Base-by-base conservation (phyloP, 2,329 filamentous ascomycete species). In the Emergomyces pasteurianus region DNA sequence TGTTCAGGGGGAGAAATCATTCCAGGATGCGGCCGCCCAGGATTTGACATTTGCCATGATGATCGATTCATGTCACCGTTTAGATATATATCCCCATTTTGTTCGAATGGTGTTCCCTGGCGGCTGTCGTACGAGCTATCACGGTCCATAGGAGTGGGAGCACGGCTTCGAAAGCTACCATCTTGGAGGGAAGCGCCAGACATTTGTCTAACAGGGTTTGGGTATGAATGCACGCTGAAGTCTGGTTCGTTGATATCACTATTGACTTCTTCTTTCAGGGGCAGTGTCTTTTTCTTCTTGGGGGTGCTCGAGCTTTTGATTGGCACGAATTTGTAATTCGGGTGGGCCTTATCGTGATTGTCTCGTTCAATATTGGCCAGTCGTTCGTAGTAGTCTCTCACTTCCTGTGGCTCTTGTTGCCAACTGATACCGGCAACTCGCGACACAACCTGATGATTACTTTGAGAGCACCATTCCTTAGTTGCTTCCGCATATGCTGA, bases 401-500 rank as follows among this genome's bases (percentile, higher is more conserved):
- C 74, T 50, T 83, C 80, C n/a, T 83, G 77, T 0, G 89, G 81
- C 72, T 97, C 94, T 67, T 90, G 75, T 5, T 85, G 83, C 94
- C 94, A 99, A 69, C 89, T 92, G 60, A 84, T 79, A 34, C 92
- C 94, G 61, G 90, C 90, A n/a, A 94, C 84, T 53, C 86, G 85
- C 1, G 92, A 97, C 31, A 97, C 88, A 42, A 94, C 79, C 73
- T 99, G 92, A 73, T 99, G 92, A 75, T 97, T 96, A 73, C 94
- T 92, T 68, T 94, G 86, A 16, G 84, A 79, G 67, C 88, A 89
- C 80, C 86, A 89, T 58, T 83, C 80, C 74, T 96, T 96, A 62
- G 89, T 90, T 38, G 91, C 82, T 63, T 94, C 89, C 63, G 95
- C 89, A 71, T 90, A 96, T 7, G 90, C 90, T 66, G 94, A 96